These are phyloP conservation scores for Alternaria sp. DNA, from an alignment of 2,329 filamentous ascomycete species.

Conservation along the genomic window DNA sequence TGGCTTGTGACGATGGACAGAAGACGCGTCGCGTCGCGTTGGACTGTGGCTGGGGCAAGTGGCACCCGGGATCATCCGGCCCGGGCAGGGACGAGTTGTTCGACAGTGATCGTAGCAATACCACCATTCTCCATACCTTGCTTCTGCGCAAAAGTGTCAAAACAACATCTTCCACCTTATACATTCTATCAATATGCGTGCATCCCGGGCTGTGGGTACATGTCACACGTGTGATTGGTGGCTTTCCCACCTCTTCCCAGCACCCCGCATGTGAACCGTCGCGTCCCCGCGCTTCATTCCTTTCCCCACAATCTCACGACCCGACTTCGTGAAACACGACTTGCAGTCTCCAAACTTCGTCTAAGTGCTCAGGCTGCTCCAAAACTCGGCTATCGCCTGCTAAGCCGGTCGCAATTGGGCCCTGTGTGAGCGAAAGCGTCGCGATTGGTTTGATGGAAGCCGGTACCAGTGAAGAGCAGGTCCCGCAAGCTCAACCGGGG, in stretches of 20 bases:
- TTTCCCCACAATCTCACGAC: constrained; percentile 31
- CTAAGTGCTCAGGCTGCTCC: constrained; percentile 6
- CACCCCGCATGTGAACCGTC: constrained; percentile 27
- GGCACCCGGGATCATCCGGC: background rate
- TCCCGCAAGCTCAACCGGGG: constrained; percentile 22
- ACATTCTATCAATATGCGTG: background rate
- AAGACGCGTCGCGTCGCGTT: constrained; percentile 1
- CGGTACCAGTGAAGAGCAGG: constrained; percentile 19
- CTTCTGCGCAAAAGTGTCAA: background rate
- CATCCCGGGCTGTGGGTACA: background rate
- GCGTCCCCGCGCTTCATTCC: constrained; percentile 11
- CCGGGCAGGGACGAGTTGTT: background rate
- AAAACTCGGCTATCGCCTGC: background rate
- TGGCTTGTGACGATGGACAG: background rate
- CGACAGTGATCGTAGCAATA: background rate
- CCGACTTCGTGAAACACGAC: constrained; percentile 12
- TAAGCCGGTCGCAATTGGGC: constrained; percentile 9
- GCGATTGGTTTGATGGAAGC: constrained; percentile 28
- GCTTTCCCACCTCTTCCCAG: constrained; percentile 7
- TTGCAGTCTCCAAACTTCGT: constrained; percentile 16
- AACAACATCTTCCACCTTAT: background rate
- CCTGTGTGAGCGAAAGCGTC: background rate
- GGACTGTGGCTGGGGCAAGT: background rate
- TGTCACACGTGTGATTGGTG: constrained; percentile 4
- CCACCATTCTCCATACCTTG: background rate